Conservation (phyloP, 345 rosid genomes). For the Bretschneidera sinensis region DNA sequence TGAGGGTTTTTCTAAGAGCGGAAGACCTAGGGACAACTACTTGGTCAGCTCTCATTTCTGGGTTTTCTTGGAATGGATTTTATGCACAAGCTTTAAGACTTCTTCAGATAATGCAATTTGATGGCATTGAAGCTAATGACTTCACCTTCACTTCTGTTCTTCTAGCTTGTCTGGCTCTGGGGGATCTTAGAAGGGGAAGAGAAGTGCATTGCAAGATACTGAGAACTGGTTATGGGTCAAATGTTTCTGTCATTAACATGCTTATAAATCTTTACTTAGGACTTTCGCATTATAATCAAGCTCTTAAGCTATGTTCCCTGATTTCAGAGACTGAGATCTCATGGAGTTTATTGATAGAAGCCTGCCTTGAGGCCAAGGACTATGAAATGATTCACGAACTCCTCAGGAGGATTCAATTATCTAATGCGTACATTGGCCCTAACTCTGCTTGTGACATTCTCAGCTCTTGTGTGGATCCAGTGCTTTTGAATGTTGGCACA, state of each 20-base stretch:
- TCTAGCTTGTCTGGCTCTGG: conserved; percentile 22
- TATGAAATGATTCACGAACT: conserved; percentile 21
- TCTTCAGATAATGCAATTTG: conserved; percentile 26
- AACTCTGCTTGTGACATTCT: conserved; percentile 15
- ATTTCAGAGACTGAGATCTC: conserved; percentile 19
- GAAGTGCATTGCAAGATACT: conserved; percentile 31
- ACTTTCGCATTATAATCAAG: conserved; percentile 20
- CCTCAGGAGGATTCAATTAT: conserved; percentile 21
- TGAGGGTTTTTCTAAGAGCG: conserved; percentile 18
- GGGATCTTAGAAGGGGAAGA: conserved; percentile 25
- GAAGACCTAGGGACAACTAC: conserved; percentile 11
- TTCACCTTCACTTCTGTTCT: conserved; percentile 28
- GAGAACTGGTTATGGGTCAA: conserved; percentile 22
- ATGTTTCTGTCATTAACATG: conserved; percentile 22
- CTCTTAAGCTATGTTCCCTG: conserved; percentile 17
- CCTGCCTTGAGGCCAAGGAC: conserved; percentile 20
- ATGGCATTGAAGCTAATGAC: conserved; percentile 21
- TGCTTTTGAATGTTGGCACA: conserved; percentile 19
- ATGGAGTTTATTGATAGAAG: conserved; percentile 22
- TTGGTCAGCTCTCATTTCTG: conserved; percentile 24
- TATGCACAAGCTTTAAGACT: conserved; percentile 14
- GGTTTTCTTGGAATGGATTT: conserved; percentile 18
- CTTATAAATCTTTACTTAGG: conserved; percentile 21
- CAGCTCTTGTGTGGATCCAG: conserved; percentile 15
- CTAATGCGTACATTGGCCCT: conserved; percentile 14